Evolutionary conservation across 139 green algal species (phyloP), one percentile per base, ranked within the genome.

Genomic region (Chlamydomonas incerta): DNA sequence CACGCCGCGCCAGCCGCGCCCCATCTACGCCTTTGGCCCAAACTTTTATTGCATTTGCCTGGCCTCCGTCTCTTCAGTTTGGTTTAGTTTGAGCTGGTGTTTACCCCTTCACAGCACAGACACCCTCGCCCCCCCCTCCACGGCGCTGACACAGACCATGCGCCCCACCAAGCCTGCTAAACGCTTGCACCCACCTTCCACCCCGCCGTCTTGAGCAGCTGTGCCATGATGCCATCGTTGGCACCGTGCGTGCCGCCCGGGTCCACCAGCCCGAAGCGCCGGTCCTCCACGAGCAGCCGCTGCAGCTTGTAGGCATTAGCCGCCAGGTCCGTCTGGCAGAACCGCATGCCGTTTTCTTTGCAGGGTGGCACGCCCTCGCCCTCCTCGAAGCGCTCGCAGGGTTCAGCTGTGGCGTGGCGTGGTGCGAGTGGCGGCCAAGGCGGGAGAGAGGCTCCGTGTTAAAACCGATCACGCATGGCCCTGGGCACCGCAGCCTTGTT

Each of bases 291-390:
- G 18, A 95, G 52, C 2, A 98, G 91, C 0, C 88, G 70, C 8
- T 65, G 71, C 86, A 92, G 95, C 29, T 68, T 82, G 63, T 96
- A 90, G 0, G 87, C 93, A 46, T 92, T 93, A 31, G 95, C 93
- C 1, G 95, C 94, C 68, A 98, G 87, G 91, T 98, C 95, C 2
- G 93, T 96, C 52, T 97, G 93, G 88, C 94, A 97, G 92, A 94
- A 96, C 26, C 86, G 68, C 88, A 96, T 72, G 50, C 80, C 71
- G 85, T 98, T 98, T 23, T 73, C 41, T 83, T 98, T 98, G 93
- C 95, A 98, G 35, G 72, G 87, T 0, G 91, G 87, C 9, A 86
- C 29, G 6, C 62, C 87, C 0, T 83, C 58, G 4, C 60, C 70
- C 29, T 86, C 77, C 24, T 90, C 87, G 82, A 97, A 96, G 28